These are phyloP conservation scores for Sphaerostilbella broomeana DNA, from an alignment of 2,329 filamentous ascomycete species.

Conservation along the genomic window DNA sequence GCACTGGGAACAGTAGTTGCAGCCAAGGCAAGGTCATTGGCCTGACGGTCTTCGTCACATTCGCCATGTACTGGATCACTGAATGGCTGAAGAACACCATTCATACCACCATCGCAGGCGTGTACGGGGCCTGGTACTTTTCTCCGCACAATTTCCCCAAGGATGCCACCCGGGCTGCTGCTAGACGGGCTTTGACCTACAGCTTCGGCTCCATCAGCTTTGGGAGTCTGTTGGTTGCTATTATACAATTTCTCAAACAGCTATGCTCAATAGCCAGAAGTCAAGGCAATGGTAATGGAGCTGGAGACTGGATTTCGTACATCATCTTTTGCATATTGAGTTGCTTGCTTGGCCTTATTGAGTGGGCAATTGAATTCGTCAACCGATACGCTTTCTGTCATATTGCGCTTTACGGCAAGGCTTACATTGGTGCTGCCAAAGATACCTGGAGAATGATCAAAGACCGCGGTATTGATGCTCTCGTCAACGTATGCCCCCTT, in stretches of 20 bases:
- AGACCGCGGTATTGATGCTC: conserved; percentile 80
- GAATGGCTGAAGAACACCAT: conserved; percentile 94
- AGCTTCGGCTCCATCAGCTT: conserved; percentile 88
- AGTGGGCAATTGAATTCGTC: conserved; percentile 83
- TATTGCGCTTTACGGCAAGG: conserved; percentile 86
- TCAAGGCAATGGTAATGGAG: conserved; percentile 61
- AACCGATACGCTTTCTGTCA: conserved; percentile 92
- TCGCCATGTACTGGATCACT: conserved; percentile 88
- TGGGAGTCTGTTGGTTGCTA: conserved; percentile 76
- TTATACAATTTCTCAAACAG: conserved; percentile 80
- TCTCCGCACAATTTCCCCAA: conserved; percentile 62
- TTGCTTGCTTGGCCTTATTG: conserved; percentile 68
- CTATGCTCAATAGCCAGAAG: conserved; percentile 67
- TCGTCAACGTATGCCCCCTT: conserved; percentile 56
- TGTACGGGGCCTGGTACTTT: conserved; percentile 95
- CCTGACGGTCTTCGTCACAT: conserved; percentile 78
- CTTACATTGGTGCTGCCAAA: conserved; percentile 80
- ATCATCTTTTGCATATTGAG: conserved; percentile 68
- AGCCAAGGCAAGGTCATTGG: conserved; percentile 74
- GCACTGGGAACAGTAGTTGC: conserved; percentile 52
- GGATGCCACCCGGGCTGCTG: conserved; percentile 74
- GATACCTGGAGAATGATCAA: conserved; percentile 90
- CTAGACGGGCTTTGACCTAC: conserved; percentile 76
- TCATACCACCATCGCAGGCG: conserved; percentile 77
- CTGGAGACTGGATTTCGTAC: conserved; percentile 60